Evolutionary conservation across 148 eudicot genomes (phyloP), one percentile per base, ranked within the genome.

Genomic region (Dysphania ambrosioides): DNA sequence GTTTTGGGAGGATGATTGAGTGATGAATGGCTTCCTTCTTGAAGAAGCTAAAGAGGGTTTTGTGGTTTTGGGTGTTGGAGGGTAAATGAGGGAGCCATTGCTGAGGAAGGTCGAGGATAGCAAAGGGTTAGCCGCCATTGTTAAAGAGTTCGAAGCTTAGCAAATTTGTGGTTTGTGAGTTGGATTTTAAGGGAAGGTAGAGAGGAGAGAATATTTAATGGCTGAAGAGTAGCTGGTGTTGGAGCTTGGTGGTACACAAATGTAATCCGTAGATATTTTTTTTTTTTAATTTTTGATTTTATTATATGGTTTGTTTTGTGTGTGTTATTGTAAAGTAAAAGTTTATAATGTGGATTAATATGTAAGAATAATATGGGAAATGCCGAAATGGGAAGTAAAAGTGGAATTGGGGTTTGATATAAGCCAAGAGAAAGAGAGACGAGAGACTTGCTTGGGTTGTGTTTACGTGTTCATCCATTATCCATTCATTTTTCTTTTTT

Each of bases 101-200:
- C 83, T 82, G 23, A 78, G 78, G 81, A 89, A 87, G 32, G 71
- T 82, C 35, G 93, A 89, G 47, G 88, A 85, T n/a, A 88, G 89
- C 29, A 87, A 41, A 29, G 86, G 75, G 70, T 84, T 87, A 19
- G 86, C 66, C 71, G 86, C 72, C 78, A 75, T 32, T 29, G 79
- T 32, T 26, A 85, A 79, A 24, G 15, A 4, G 19, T 27, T 66
- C 23, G 35, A 40, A 35, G 34, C 12, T 13, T 44, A 8, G 29
- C 2, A 53, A 55, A 47, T 13, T 2, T 47, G 53, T 30, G 4
- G 44, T 2, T 53, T 19, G 19, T 63, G 67, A 19, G 23, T 18
- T 3, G 42, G 55, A 56, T 27, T 67, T 55, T 57, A 6, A 57
- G 21, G 21, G 58, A 35, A 51, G 36, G 21, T 51, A 65, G 71